Evolutionary conservation across 1,284 basidiomycete species (phyloP), one percentile per base, ranked within the genome.

Genomic region (Ustilago tritici): DNA sequence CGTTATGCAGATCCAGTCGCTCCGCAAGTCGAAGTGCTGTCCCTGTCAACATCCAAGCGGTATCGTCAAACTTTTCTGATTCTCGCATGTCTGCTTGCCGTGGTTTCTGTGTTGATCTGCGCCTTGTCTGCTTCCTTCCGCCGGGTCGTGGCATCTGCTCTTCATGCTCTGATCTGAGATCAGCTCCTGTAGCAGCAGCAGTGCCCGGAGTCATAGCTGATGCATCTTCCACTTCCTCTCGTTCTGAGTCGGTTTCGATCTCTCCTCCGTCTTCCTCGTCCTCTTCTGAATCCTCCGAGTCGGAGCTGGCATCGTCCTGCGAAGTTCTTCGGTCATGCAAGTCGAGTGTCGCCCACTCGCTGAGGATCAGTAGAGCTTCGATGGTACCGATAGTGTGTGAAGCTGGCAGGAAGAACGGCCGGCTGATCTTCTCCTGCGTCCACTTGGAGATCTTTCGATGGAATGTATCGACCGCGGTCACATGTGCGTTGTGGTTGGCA

Each of bases 321-420:
- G 78, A 68, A 7, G 74, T 55, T 6, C 75, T 46, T 60, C 75
- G 70, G 53, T 80, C 75, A 52, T 80, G 72, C 32, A 76, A 35
- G 36, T 80, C 74, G 28, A 80, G 55, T 11, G 79, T 80, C 1
- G 76, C 72, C 79, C 79, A 80, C 34, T 80, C 79, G 47, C 76
- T 76, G 23, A 80, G 68, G 38, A 80, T 78, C 19, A 80, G 76
- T 14, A 80, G 58, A 8, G 76, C 79, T 46, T 80, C 79, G 41
- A 80, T 75, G 35, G 72, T 78, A 15, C 79, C 79, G 19, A 80
- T 78, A 8, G 79, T 78, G 43, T 78, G 76, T 4, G 76, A 67
- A n/a, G 64, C 64, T 10, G 76, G 76, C 38, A 76, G 41, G 55
- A 78, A 76, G 56, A 80, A 78, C 12, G 71, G 72, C 1, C 73